Evolutionary conservation across 164 flowering plant species (phyloP), one percentile per base, ranked within the genome.

Genomic region (Aristolochia californica): DNA sequence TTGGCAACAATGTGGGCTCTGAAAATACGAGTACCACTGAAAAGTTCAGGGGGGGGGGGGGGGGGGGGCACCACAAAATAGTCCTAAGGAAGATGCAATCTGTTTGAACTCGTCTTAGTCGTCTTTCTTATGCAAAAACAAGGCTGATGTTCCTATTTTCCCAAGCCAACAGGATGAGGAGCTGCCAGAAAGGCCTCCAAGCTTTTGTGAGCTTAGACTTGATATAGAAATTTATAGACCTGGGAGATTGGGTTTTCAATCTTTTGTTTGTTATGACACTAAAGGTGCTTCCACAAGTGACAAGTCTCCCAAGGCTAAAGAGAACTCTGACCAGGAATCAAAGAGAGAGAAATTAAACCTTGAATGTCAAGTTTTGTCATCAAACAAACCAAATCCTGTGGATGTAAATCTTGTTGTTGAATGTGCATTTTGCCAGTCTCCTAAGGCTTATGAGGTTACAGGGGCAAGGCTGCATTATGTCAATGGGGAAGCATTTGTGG

Each of bases 351-450:
- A 61, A 24, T 18, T 47, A 40, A 47, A 62, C 38, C 18, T 0
- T 55, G 45, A 25, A 56, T n/a, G 18, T 62, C 44, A 27, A 26
- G 43, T 53, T 62, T 9, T 38, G 56, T 24, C 21, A 18, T 26
- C 27, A 27, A 43, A 12, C 52, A 9, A 43, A 51, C 62, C 27
- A 20, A 18, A 13, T 51, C 17, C 45, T 56, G 14, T 8, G 16
- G 26, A n/a, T 15, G 45, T 11, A 23, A 13, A 44, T 45, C 30
- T 21, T 17, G 13, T 24, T 20, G 56, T 27, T 20, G 18, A 20
- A 28, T 64, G 67, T 64, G 67, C 62, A 38, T 58, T 64, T 58
- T 64, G 67, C 45, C 67, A 64, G 26, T 26, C 45, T 48, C 45
- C 62, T 10, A 28, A 20, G 21, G 57, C 52, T 27, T n/a, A 51